These are phyloP conservation scores for Loxodes magnus DNA, from an alignment of 73 alveolate species.

Conservation along the genomic window DNA sequence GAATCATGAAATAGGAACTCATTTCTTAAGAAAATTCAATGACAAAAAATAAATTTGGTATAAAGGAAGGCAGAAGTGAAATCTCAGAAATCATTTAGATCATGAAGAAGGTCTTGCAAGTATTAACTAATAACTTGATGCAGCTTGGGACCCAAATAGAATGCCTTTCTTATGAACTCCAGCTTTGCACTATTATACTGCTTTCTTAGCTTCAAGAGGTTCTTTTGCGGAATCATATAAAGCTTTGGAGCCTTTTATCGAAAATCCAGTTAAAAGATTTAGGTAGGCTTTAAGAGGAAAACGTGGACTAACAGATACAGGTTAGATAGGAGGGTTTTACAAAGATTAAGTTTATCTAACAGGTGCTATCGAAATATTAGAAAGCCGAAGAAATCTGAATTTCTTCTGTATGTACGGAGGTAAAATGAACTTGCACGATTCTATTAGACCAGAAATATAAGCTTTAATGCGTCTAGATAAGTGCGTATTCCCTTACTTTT, in stretches of 20 bases:
- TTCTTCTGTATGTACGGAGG: conserved; percentile 25
- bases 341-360: conserved; percentile 40
- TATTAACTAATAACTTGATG: conserved; percentile 21
- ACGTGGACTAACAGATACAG: conserved; percentile 41
- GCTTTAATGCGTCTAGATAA: too few relatives aligned
- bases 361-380: conserved; percentile 35
- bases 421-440: conserved; percentile 27
- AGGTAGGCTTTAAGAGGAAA: conserved; percentile 34
- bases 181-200: conserved; percentile 47
- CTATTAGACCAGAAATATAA: conserved; percentile 20
- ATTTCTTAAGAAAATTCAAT: conserved; percentile 35
- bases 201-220: conserved; percentile 27
- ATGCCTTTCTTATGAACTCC: conserved; percentile 40
- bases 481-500: too few relatives aligned
- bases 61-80: conserved; percentile 36
- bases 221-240: conserved; percentile 33
- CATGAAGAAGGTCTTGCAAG: conserved; percentile 59
- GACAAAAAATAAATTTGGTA: conserved; percentile 45
- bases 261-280: conserved; percentile 36
- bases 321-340: conserved; percentile 39
- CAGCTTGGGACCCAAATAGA: conserved; percentile 18
- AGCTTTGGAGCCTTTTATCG: conserved; percentile 42
- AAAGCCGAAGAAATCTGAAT: conserved; percentile 21
- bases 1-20: conserved; percentile 62
- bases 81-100: conserved; percentile 20